A percentile compares a stretch with the other conserved stretches of the same genome.
Evolutionary conservation across 2,329 filamentous ascomycete genomes (phyloP).

Genomic region (Epichloe elymi): DNA sequence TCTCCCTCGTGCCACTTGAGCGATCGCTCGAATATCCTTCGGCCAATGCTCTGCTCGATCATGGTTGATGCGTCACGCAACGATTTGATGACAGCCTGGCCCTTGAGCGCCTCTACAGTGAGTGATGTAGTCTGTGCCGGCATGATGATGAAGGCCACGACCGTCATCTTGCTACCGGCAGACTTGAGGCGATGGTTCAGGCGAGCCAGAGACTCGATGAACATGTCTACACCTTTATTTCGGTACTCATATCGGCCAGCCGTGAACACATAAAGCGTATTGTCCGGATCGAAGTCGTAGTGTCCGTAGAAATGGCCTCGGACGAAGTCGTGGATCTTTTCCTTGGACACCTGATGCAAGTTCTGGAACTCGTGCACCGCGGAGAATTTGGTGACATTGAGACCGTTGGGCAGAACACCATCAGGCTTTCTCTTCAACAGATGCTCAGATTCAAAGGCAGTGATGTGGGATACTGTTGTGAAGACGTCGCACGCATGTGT

Average conservation of each 20-base stretch:
- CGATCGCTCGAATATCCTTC: slow-evolving; percentile 87
- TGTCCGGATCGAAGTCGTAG: slow-evolving; percentile 92
- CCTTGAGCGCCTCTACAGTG: slow-evolving; percentile 89
- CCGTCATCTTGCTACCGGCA: slow-evolving; percentile 75
- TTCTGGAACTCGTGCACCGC: slow-evolving; percentile 99
- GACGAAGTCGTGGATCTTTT: slow-evolving; percentile 97
- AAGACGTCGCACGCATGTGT: slow-evolving; percentile 92
- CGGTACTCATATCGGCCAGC: slow-evolving; percentile 94
- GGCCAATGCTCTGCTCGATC: slow-evolving; percentile 85
- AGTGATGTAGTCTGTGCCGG: slow-evolving; percentile 90
- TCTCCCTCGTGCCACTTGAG: slow-evolving; percentile 93
- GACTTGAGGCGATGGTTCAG: slow-evolving; percentile 87
- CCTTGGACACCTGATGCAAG: slow-evolving; percentile 87
- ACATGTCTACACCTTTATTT: slow-evolving; percentile 99
- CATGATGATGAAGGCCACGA: slow-evolving; percentile 98
- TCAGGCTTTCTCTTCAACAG: slow-evolving; percentile 95
- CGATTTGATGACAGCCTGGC: slow-evolving; percentile 94
- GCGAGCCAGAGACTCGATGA: slow-evolving; percentile 89
- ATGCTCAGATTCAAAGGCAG: slow-evolving; percentile 95
- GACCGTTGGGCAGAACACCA: slow-evolving; percentile 86
- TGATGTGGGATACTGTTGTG: slow-evolving; percentile 97
- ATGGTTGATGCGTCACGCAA: slow-evolving; percentile 84
- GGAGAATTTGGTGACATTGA: slow-evolving; percentile 95
- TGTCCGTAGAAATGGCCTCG: slow-evolving; percentile 97
- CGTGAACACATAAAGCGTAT: slow-evolving; percentile 96